Evolutionary conservation across 2,329 filamentous ascomycete genomes (phyloP).

Genomic region (Colletotrichum sp.): DNA sequence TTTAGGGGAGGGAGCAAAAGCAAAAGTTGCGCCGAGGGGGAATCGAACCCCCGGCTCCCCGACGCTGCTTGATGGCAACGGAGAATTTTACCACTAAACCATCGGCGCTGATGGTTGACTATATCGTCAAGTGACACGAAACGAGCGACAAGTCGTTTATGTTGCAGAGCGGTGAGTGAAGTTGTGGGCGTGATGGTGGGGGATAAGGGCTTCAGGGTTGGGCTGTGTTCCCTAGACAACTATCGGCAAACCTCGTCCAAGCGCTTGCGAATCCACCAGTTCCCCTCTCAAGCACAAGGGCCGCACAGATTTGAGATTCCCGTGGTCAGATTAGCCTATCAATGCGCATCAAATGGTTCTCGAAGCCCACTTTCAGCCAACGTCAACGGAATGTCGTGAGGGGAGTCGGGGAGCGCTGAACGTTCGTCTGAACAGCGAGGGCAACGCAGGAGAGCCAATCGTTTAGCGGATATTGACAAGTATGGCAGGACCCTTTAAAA

Average conservation of each 20-base stretch:
- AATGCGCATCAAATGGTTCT: neutral
- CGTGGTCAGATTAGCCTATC: neutral
- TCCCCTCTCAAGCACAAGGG: neutral
- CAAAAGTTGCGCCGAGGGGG: conserved; percentile 17
- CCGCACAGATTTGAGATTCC: conserved; percentile 6
- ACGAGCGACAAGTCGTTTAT: accelerated
- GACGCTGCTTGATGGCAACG: conserved; percentile 19
- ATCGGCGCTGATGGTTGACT: neutral
- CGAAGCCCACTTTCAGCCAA: neutral
- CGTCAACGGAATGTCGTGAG: neutral
- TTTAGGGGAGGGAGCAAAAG: neutral
- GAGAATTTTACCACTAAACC: conserved; percentile 24
- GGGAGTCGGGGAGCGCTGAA: neutral
- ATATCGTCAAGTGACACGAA: accelerated
- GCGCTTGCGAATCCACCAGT: neutral
- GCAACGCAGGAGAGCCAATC: conserved; percentile 2
- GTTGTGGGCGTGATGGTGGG: neutral
- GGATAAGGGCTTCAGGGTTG: conserved; percentile 6
- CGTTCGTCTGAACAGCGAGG: conserved; percentile 8
- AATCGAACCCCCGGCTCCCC: conserved; percentile 23
- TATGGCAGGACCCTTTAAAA: neutral
- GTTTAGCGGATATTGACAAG: conserved; percentile 1
- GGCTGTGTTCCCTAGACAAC: neutral
- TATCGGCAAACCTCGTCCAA: neutral
- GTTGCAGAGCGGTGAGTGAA: neutral